These are phyloP conservation scores for Aspergillus olivimuriae DNA, from an alignment of 495 filamentous ascomycete genomes.

Conservation along the genomic window DNA sequence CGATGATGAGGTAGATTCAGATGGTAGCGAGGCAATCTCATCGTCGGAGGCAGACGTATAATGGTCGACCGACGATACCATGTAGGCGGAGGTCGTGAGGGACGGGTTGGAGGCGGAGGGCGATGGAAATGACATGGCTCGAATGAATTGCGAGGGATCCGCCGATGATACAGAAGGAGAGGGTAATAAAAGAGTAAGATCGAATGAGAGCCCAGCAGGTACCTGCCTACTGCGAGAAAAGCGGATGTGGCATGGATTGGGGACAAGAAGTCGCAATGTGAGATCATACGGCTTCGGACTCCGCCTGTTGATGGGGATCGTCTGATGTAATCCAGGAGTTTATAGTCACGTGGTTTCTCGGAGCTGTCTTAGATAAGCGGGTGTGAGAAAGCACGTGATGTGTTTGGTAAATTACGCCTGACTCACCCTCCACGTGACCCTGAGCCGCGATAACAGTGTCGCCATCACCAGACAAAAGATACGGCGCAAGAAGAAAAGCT, in stretches of 20 bases:
- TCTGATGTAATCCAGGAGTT: constrained; percentile 16
- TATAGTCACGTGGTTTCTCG: constrained; percentile 6
- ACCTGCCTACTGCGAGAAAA: constrained; percentile 34
- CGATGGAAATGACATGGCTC: constrained; percentile 26
- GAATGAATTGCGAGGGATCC: too few relatives aligned
- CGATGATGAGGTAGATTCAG: constrained; percentile 57
- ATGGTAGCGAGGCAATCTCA: constrained; percentile 75
- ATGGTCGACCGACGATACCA: constrained; percentile 32
- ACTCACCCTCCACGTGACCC: constrained; percentile 23
- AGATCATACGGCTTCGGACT: constrained; percentile 2
- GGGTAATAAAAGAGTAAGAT: constrained; percentile 3
- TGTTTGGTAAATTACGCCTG: too few relatives aligned
- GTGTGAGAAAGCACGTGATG: too few relatives aligned
- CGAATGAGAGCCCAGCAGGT: constrained; percentile 24
- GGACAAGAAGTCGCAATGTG: constrained; percentile 1
- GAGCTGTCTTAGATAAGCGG: too few relatives aligned
- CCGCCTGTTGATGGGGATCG: background rate
- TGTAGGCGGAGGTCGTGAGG: constrained; percentile 38
- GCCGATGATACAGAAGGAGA: constrained; percentile 2
- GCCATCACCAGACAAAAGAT: constrained; percentile 19
- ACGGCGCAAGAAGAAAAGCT: background rate
- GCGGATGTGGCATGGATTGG: constrained; percentile 20
- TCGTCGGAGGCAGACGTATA: constrained; percentile 49
- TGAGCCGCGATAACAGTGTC: constrained; percentile 33
- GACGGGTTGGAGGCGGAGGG: constrained; percentile 34